A percentile compares a stretch with the other conserved stretches of the same genome.
These are phyloP conservation scores for Gossypium anomalum DNA, from an alignment of 345 rosid genomes.

Conservation along the genomic window DNA sequence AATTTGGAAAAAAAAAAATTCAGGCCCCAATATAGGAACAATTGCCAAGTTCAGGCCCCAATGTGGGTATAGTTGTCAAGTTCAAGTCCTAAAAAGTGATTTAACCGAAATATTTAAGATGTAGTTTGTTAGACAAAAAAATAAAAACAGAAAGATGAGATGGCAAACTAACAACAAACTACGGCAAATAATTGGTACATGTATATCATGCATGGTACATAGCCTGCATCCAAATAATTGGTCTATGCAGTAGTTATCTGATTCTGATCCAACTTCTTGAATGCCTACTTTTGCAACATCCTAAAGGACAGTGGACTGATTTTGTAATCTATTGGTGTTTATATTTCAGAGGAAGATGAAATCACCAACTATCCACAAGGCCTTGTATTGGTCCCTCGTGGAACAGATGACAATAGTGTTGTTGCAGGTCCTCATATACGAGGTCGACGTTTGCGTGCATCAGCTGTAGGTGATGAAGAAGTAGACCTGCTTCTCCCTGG, in stretches of 20 bases:
- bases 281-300: neutral
- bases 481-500: conserved; percentile 99
- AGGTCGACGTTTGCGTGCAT: conserved; percentile 84
- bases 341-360: conserved; percentile 67
- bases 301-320: neutral
- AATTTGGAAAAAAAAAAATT: no score
- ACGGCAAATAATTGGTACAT: neutral
- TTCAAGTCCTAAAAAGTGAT: no score
- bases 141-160: neutral
- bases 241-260: neutral
- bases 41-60: no score
- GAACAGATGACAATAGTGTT: conserved; percentile 47
- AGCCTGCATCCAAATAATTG: neutral
- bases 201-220: neutral
- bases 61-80: no score
- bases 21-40: no score
- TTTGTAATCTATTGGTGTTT: conserved; percentile 12
- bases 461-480: conserved; percentile 82
- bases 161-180: neutral
- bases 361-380: conserved; percentile 78
- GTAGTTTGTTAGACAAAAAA: neutral
- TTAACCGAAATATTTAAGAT: neutral
- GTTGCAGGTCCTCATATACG: conserved; percentile 84
- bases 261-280: neutral
- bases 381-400: conserved; percentile 86